Percentiles rank a stretch among this genome's conserved stretches.
These are phyloP conservation scores for Balamuthia mandrillaris DNA, from an alignment of 208 protist species.

Conservation along the genomic window DNA sequence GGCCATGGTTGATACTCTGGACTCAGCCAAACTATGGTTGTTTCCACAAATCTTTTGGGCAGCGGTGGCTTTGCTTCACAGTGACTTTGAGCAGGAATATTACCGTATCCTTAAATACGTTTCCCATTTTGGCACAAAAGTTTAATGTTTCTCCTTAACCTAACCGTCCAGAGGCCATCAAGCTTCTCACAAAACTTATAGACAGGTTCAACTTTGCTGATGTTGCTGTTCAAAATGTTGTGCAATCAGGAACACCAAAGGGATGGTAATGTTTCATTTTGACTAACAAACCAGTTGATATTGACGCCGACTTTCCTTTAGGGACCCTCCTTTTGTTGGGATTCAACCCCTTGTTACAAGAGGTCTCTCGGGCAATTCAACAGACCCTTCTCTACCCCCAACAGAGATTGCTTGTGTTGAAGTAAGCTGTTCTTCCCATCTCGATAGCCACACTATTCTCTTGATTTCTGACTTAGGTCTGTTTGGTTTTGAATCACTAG, in stretches of 20 bases:
- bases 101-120: too few relatives aligned
- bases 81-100: slow-evolving; percentile 38
- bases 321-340: background rate
- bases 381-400: background rate
- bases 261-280: background rate
- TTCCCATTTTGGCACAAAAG: too few relatives aligned
- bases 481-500: background rate
- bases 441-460: background rate
- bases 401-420: background rate
- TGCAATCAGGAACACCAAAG: slow-evolving; percentile 23
- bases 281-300: background rate
- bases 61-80: slow-evolving; percentile 27
- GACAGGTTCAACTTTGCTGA: slow-evolving; percentile 32
- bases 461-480: background rate
- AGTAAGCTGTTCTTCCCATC: too few relatives aligned
- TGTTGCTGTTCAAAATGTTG: slow-evolving; percentile 29
- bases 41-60: slow-evolving; percentile 42
- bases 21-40: slow-evolving; percentile 27
- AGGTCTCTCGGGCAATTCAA: background rate
- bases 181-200: slow-evolving; percentile 19
- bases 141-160: too few relatives aligned
- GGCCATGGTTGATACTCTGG: slow-evolving; percentile 20
- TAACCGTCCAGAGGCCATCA: too few relatives aligned
- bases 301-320: background rate
- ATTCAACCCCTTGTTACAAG: background rate